Conservation (phyloP, 2,329 filamentous ascomycete genomes). For the Penicillium rolfsii region DNA sequence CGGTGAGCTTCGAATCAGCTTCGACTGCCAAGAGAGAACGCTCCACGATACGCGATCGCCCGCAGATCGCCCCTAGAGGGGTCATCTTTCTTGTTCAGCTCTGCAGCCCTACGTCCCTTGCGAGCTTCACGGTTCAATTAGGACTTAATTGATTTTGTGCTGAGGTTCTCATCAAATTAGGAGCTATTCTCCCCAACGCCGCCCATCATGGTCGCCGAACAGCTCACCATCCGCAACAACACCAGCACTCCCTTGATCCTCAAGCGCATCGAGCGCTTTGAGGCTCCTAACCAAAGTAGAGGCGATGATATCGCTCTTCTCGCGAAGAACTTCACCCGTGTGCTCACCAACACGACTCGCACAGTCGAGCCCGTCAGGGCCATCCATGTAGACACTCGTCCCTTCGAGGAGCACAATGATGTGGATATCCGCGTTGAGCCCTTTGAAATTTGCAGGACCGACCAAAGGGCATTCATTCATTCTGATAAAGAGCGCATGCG, state of each 20-base stretch:
- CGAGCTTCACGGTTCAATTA: not conserved
- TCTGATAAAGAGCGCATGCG: slow-evolving; percentile 68
- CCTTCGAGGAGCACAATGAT: slow-evolving; percentile 64
- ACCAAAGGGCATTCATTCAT: slow-evolving; percentile 63
- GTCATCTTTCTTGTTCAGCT: slow-evolving; percentile 13
- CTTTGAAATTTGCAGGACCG: slow-evolving; percentile 67
- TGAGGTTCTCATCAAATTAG: slow-evolving; percentile 1
- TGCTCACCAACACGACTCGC: slow-evolving; percentile 48
- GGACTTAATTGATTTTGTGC: not conserved
- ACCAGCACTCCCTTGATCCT: slow-evolving; percentile 74
- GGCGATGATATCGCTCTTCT: slow-evolving; percentile 44
- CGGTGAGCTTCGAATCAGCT: slow-evolving; percentile 24
- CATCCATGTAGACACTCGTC: slow-evolving; percentile 56
- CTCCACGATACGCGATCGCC: slow-evolving; percentile 20
- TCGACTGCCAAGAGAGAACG: slow-evolving; percentile 18
- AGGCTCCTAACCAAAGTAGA: slow-evolving; percentile 52
- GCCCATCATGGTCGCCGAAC: slow-evolving; percentile 43
- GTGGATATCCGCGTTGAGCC: slow-evolving; percentile 67
- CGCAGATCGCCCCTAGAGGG: slow-evolving; percentile 24
- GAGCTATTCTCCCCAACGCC: not conserved
- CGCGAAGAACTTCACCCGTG: slow-evolving; percentile 52
- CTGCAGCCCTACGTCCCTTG: not conserved
- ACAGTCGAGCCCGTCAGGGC: slow-evolving; percentile 52
- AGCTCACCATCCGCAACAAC: slow-evolving; percentile 78
- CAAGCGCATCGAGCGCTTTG: slow-evolving; percentile 73